These are phyloP conservation scores for Nyctanthes arbortristis DNA, from an alignment of 257 asterid species.

Conservation along the genomic window DNA sequence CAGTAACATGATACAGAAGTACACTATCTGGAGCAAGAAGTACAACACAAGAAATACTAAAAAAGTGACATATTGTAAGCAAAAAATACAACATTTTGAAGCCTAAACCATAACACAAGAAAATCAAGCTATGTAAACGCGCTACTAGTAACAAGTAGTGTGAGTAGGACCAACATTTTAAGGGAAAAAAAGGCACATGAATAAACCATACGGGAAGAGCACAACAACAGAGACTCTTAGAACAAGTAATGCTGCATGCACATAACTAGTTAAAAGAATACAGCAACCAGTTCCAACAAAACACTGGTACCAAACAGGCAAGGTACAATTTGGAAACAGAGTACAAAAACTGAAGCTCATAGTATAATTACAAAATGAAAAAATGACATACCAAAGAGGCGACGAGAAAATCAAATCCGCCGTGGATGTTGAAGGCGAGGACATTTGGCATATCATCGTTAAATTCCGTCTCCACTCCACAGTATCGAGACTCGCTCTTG, in stretches of 20 bases:
- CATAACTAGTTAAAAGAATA: background rate
- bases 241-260: too few relatives aligned
- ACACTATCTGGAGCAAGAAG: background rate
- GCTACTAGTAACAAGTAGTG: too few relatives aligned
- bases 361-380: too few relatives aligned
- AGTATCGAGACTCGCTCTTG: conserved; percentile 88
- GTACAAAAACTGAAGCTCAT: background rate
- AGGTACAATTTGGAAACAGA: background rate
- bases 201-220: too few relatives aligned
- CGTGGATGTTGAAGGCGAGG: conserved; percentile 64
- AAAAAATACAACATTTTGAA: too few relatives aligned
- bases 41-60: too few relatives aligned
- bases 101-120: background rate
- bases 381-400: conserved; percentile 64
- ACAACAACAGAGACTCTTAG: too few relatives aligned
- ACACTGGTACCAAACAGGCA: background rate
- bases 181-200: too few relatives aligned
- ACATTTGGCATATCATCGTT: conserved; percentile 76
- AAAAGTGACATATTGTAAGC: background rate
- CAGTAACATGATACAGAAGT: too few relatives aligned
- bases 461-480: conserved; percentile 90
- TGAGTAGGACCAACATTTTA: too few relatives aligned
- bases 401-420: conserved; percentile 82
- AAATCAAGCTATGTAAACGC: background rate
- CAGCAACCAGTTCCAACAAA: background rate